Conservation (phyloP, 768 basidiomycete genomes). For the Boletus sp. region DNA sequence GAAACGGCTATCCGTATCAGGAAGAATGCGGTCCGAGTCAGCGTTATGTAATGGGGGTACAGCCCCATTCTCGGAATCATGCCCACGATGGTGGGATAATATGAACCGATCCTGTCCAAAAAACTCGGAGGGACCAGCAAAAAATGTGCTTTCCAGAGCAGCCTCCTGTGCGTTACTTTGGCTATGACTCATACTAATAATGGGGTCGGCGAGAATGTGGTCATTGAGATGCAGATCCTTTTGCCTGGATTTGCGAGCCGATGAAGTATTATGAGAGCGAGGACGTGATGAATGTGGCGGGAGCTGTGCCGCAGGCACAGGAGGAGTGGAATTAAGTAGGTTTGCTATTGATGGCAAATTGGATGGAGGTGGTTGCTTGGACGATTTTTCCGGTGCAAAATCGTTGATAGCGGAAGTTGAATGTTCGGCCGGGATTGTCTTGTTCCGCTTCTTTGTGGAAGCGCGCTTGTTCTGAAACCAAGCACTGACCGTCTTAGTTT, state of each 20-base stretch:
- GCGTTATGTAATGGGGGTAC: slow-evolving; percentile 31
- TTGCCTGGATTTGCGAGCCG: slow-evolving; percentile 30
- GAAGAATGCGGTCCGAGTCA: slow-evolving; percentile 50
- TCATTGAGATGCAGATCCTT: slow-evolving; percentile 34
- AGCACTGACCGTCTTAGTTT: slow-evolving; percentile 81
- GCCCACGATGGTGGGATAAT: slow-evolving; percentile 34
- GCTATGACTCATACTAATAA: neutral
- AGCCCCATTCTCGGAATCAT: slow-evolving; percentile 25
- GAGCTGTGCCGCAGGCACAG: slow-evolving; percentile 21
- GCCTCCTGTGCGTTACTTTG: slow-evolving; percentile 16
- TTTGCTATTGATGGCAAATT: slow-evolving; percentile 39
- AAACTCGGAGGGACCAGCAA: slow-evolving; percentile 32
- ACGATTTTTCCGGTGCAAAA: slow-evolving; percentile 16
- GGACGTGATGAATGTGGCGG: slow-evolving; percentile 22
- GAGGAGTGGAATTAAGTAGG: slow-evolving; percentile 38
- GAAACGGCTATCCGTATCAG: slow-evolving; percentile 51
- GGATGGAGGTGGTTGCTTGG: slow-evolving; percentile 29
- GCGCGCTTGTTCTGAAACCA: slow-evolving; percentile 90
- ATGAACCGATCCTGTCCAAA: slow-evolving; percentile 32
- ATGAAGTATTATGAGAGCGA: slow-evolving; percentile 22
- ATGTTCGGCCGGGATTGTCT: slow-evolving; percentile 38
- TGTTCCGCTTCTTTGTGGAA: slow-evolving; percentile 70
- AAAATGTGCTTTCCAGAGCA: slow-evolving; percentile 30
- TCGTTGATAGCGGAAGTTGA: slow-evolving; percentile 32
- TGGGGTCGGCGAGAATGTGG: slow-evolving; percentile 23